Conservation (phyloP, 148 eudicot species). For the Tetragonia tetragonoides region DNA sequence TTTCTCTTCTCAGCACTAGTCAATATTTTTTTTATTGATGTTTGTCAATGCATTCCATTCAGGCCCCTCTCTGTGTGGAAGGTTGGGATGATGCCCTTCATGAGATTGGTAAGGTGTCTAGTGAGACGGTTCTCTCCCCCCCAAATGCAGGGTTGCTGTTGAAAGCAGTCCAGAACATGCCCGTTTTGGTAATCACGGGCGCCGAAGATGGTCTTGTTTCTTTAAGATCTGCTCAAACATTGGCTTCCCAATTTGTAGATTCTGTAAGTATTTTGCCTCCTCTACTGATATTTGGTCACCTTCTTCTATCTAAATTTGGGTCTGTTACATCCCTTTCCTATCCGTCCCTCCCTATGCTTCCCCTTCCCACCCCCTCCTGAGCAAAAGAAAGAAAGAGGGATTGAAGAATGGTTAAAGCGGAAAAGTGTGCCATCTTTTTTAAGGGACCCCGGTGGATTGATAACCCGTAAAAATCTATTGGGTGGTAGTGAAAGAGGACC, state of each 20-base stretch:
- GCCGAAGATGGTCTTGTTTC: constrained; percentile 92
- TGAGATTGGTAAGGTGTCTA: constrained; percentile 85
- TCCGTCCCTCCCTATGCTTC: no score
- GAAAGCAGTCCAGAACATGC: constrained; percentile 64
- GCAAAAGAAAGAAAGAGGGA: no score
- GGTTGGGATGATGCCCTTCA: constrained; percentile 98
- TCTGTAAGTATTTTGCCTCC: constrained; percentile 59
- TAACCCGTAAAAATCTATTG: no score
- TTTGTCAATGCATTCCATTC: constrained; percentile 8
- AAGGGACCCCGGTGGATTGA: no score
- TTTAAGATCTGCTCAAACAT: constrained; percentile 67
- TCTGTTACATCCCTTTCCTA: neutral
- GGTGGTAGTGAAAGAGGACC: no score
- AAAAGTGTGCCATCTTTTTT: no score
- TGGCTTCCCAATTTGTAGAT: constrained; percentile 88
- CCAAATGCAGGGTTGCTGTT: constrained; percentile 58
- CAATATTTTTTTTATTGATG: neutral
- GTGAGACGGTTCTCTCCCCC: constrained; percentile 72
- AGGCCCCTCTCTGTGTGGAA: constrained; percentile 91
- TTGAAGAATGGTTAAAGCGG: no score
- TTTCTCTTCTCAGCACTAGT: neutral
- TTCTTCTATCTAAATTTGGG: neutral
- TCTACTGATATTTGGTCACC: neutral
- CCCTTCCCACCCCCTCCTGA: no score
- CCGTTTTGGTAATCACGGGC: constrained; percentile 75